Percentiles rank a stretch among this genome's conserved stretches.
Evolutionary conservation across 1,284 basidiomycete species (phyloP).

Genomic region (Fomitopsis palustris): DNA sequence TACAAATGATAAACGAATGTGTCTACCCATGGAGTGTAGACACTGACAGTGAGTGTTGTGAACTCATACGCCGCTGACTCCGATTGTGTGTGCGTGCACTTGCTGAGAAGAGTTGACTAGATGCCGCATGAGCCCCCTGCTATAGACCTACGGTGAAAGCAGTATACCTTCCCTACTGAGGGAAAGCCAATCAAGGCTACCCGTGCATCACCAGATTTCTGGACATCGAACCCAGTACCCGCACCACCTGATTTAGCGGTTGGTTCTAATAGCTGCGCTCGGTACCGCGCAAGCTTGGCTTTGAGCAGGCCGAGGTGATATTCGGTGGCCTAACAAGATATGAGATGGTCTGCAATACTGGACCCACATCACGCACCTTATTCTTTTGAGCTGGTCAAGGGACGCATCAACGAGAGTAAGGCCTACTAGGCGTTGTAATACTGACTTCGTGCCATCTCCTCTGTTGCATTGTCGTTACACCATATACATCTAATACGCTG

Average conservation of each 20-base stretch:
- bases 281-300: slow-evolving; percentile 89
- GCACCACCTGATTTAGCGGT: slow-evolving; percentile 76
- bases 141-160: not conserved
- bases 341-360: not conserved
- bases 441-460: slow-evolving; percentile 94
- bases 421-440: slow-evolving; percentile 14
- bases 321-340: slow-evolving; percentile 67
- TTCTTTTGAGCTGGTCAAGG: slow-evolving; percentile 79
- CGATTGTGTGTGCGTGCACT: slow-evolving; percentile 88
- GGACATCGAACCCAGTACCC: slow-evolving; percentile 90
- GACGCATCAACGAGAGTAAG: slow-evolving; percentile 7
- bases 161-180: slow-evolving; percentile 82
- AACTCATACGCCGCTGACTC: slow-evolving; percentile 95
- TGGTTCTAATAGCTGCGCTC: slow-evolving; percentile 87
- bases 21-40: not conserved
- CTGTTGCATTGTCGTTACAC: slow-evolving; percentile 35
- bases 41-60: slow-evolving; percentile 81
- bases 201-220: slow-evolving; percentile 92
- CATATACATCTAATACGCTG: not conserved
- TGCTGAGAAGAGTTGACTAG: slow-evolving; percentile 87
- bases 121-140: not conserved
- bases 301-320: slow-evolving; percentile 88
- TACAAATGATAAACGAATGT: slow-evolving; percentile 25
- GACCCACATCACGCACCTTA: slow-evolving; percentile 46
- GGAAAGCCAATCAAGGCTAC: slow-evolving; percentile 94